phyloP scores from a whole-genome alignment of 306 rosid genomes.

The Citrullus mucosospermus region DNA sequence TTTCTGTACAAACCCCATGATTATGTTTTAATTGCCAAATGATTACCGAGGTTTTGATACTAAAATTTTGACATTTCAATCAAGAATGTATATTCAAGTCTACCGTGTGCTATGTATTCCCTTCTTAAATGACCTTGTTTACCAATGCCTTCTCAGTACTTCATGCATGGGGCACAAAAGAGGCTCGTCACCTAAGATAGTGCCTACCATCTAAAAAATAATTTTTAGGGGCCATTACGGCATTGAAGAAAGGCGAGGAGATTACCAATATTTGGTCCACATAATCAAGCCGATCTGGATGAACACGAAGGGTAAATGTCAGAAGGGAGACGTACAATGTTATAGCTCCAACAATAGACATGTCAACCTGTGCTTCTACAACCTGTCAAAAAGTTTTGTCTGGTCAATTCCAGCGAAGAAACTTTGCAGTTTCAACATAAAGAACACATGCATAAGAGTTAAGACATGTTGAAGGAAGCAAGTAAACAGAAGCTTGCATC shows the following conservation, averaged over 20 bases:
- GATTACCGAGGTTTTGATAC: not conserved
- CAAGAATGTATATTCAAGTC: not conserved
- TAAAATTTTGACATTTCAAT: not conserved
- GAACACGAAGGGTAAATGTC: constrained; percentile 40
- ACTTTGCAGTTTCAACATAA: not conserved
- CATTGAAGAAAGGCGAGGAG: not conserved
- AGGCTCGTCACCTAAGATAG: not conserved
- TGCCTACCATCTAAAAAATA: not conserved
- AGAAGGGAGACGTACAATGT: constrained; percentile 38
- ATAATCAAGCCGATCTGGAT: constrained; percentile 41
- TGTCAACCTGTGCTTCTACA: constrained; percentile 37
- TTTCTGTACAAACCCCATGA: not conserved
- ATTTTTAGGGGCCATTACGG: not conserved
- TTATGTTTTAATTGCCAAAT: not conserved
- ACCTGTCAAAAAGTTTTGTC: constrained; percentile 16
- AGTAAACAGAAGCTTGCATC: not conserved
- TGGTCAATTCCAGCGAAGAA: not conserved
- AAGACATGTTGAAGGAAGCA: not conserved
- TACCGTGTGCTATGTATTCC: not conserved
- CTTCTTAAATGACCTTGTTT: not conserved
- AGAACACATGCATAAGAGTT: not conserved
- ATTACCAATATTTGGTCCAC: constrained; percentile 42
- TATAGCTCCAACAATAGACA: constrained; percentile 37
- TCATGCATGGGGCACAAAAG: not conserved
- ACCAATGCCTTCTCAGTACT: not conserved